Percentiles rank a stretch among this genome's conserved stretches.
Conservation (phyloP, 129 eudicot genomes). For the Dittrichia graveolens region DNA sequence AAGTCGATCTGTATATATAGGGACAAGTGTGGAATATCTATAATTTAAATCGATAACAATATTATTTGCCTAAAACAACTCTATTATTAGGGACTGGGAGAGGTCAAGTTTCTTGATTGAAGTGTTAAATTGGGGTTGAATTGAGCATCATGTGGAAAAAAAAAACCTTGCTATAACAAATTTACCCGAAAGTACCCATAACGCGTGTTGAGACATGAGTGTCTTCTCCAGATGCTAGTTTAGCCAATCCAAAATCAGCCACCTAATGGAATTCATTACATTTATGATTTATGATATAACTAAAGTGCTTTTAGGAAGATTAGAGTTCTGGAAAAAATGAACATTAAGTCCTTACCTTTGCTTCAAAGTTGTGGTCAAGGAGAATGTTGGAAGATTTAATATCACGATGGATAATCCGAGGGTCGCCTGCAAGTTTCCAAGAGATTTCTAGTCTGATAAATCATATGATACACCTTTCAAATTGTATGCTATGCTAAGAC, state of each 20-base stretch:
- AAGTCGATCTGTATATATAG: no score
- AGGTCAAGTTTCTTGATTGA: no score
- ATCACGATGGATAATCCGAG: constrained; percentile 87
- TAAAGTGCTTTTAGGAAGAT: background rate
- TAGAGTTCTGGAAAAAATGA: background rate
- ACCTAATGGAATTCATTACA: constrained; percentile 48
- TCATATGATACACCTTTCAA: background rate
- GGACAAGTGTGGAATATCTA: no score
- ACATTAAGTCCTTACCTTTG: constrained; percentile 50
- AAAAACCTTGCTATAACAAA: background rate
- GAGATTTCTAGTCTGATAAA: background rate
- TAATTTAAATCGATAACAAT: no score
- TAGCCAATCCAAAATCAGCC: constrained; percentile 95
- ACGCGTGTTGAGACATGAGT: constrained; percentile 93
- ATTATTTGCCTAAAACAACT: no score
- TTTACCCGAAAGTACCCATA: constrained; percentile 95
- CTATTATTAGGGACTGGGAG: no score
- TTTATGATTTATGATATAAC: constrained; percentile 8
- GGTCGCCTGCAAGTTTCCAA: constrained; percentile 55
- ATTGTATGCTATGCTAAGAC: constrained; percentile 1
- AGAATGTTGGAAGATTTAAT: constrained; percentile 88
- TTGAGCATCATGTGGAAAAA: no score
- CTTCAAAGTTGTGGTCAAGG: constrained; percentile 75
- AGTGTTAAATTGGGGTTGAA: no score
- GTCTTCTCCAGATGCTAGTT: constrained; percentile 63